phyloP scores from a whole-genome alignment of 2,329 filamentous ascomycete species.

The Nemania sp. region DNA sequence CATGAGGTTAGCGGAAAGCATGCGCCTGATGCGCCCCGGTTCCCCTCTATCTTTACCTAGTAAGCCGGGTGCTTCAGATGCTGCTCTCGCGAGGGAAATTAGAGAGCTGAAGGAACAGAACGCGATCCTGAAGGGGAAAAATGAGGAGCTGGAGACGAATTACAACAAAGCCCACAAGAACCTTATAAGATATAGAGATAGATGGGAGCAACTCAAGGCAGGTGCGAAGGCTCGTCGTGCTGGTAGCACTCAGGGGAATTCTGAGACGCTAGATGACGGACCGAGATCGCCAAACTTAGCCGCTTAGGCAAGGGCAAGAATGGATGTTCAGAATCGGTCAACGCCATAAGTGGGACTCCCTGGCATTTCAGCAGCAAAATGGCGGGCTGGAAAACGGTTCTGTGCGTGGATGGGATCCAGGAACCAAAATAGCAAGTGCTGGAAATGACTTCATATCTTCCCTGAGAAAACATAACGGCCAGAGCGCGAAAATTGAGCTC shows the following conservation, averaged over 20 bases:
- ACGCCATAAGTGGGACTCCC: neutral
- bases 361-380: neutral
- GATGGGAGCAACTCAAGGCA: conserved; percentile 64
- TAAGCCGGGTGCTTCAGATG: conserved; percentile 46
- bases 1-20: conserved; percentile 83
- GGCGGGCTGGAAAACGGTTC: neutral
- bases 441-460: no score
- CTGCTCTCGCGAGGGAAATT: conserved; percentile 53
- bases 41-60: conserved; percentile 49
- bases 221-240: conserved; percentile 58
- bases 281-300: conserved; percentile 24
- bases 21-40: conserved; percentile 62
- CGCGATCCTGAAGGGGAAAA: conserved; percentile 58
- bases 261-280: conserved; percentile 26
- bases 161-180: conserved; percentile 59
- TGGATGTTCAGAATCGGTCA: neutral
- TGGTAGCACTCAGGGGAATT: conserved; percentile 26
- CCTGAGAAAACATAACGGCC: no score
- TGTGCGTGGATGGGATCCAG: neutral
- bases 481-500: neutral
- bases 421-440: neutral
- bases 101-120: conserved; percentile 71
- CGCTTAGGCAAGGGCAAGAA: neutral
- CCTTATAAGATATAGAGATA: conserved; percentile 60
- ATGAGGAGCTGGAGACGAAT: conserved; percentile 67